Evolutionary conservation across 768 basidiomycete species (phyloP).

Genomic region (Mycena vitilis): DNA sequence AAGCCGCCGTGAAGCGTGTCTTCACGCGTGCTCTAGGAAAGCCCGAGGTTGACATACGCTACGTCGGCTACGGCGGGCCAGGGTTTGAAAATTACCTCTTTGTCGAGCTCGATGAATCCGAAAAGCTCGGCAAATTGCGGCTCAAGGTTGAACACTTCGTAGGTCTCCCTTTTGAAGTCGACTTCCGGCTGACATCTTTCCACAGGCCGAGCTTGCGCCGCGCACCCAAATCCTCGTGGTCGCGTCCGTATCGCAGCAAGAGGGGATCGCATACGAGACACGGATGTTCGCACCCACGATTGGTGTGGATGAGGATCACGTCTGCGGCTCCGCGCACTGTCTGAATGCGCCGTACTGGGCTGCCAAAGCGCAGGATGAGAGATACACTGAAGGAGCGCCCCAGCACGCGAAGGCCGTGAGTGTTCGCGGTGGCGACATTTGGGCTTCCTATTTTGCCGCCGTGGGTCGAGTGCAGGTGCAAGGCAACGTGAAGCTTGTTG

Average conservation of each 20-base stretch:
- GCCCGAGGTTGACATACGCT: slow-evolving; percentile 2
- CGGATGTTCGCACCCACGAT: slow-evolving; percentile 28
- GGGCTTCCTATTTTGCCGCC: slow-evolving; percentile 20
- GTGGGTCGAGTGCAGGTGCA: slow-evolving; percentile 8
- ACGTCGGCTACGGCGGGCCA: slow-evolving; percentile 25
- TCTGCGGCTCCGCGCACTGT: slow-evolving; percentile 30
- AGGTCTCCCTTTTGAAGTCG: neutral
- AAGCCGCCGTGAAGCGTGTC: neutral
- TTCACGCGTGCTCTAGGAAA: slow-evolving; percentile 21
- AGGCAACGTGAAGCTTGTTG: slow-evolving; percentile 22
- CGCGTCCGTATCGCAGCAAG: slow-evolving; percentile 5
- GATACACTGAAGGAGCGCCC: neutral
- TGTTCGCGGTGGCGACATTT: slow-evolving; percentile 23
- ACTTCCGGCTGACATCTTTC: neutral
- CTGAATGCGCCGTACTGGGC: slow-evolving; percentile 32
- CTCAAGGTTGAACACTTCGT: slow-evolving; percentile 14
- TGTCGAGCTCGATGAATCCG: slow-evolving; percentile 22
- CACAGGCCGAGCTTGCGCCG: slow-evolving; percentile 5
- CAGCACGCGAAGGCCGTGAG: slow-evolving; percentile 29
- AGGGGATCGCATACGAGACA: slow-evolving; percentile 24
- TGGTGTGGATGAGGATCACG: slow-evolving; percentile 28
- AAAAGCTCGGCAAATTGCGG: slow-evolving; percentile 13
- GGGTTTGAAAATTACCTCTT: slow-evolving; percentile 27
- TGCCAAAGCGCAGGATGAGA: slow-evolving; percentile 1
- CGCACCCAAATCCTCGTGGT: slow-evolving; percentile 26